These are phyloP conservation scores for Pseudogymnoascus sp. DNA, from an alignment of 2,329 filamentous ascomycete genomes.

Conservation along the genomic window DNA sequence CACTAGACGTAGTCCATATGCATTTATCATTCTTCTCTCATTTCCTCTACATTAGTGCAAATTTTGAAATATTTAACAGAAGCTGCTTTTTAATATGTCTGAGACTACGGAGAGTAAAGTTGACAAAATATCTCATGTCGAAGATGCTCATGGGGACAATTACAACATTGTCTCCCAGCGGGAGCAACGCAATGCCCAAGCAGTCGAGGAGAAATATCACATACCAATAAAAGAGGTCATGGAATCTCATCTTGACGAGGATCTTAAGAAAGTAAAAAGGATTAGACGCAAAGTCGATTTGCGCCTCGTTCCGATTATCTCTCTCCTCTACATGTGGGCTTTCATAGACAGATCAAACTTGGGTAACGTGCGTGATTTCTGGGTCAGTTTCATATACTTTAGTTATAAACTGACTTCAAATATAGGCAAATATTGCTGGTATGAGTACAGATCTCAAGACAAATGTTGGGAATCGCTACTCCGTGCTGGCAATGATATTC, in stretches of 20 bases:
- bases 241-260: not conserved
- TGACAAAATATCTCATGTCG: too few relatives aligned
- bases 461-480: not conserved
- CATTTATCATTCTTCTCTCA: too few relatives aligned
- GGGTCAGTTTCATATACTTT: not conserved
- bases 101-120: too few relatives aligned
- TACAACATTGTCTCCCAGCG: too few relatives aligned
- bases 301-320: not conserved
- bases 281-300: conserved; percentile 1
- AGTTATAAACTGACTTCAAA: too few relatives aligned
- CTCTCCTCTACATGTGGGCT: conserved; percentile 2
- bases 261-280: not conserved
- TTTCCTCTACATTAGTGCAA: too few relatives aligned
- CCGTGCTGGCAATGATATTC: not conserved
- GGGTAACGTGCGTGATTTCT: not conserved
- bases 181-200: too few relatives aligned
- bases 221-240: not conserved
- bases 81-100: too few relatives aligned
- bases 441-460: not conserved
- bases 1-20: too few relatives aligned
- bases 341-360: conserved; percentile 1
- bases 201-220: too few relatives aligned
- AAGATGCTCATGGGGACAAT: too few relatives aligned
- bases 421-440: conserved; percentile 2
- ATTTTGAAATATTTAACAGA: too few relatives aligned